phyloP scores from a whole-genome alignment of 1,284 basidiomycete genomes.

The Leccinum subfulvum region DNA sequence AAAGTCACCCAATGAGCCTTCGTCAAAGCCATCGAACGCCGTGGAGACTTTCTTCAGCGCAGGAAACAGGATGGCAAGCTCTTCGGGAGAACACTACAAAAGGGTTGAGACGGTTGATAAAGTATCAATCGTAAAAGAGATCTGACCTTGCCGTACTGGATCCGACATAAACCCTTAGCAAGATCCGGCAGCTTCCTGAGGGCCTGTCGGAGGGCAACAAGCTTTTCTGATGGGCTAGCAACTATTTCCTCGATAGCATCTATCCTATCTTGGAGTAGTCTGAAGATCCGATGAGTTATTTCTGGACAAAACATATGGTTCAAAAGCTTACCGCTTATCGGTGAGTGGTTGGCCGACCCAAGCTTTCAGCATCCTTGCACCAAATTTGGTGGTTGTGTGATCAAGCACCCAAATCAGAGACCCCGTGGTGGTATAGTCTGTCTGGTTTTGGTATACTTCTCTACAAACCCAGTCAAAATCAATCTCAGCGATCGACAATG shows the following conservation, averaged over 20 bases:
- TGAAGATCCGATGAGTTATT: conserved; percentile 32
- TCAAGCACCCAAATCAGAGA: conserved; percentile 87
- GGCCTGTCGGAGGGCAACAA: conserved; percentile 66
- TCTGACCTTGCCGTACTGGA: conserved; percentile 86
- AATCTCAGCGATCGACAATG: neutral
- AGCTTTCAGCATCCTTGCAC: conserved; percentile 75
- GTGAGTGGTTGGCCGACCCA: conserved; percentile 90
- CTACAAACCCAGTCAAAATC: conserved; percentile 34
- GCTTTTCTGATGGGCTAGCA: conserved; percentile 52
- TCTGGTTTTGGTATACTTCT: conserved; percentile 90
- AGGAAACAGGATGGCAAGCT: conserved; percentile 75
- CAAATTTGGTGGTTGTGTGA: conserved; percentile 86
- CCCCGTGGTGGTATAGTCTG: conserved; percentile 72
- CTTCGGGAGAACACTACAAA: conserved; percentile 76
- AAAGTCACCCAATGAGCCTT: conserved; percentile 52
- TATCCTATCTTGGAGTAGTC: conserved; percentile 70
- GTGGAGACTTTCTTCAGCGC: conserved; percentile 74
- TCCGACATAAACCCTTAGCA: conserved; percentile 82
- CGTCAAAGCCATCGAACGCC: conserved; percentile 57
- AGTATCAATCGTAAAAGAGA: neutral
- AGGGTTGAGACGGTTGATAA: neutral
- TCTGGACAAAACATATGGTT: neutral
- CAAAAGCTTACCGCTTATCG: conserved; percentile 58
- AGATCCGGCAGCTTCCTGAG: conserved; percentile 84
- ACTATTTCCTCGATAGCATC: conserved; percentile 86